Percentiles rank a stretch among this genome's conserved stretches.
These are phyloP conservation scores for Naematelia encephala DNA, from an alignment of 768 basidiomycete genomes.

Conservation along the genomic window DNA sequence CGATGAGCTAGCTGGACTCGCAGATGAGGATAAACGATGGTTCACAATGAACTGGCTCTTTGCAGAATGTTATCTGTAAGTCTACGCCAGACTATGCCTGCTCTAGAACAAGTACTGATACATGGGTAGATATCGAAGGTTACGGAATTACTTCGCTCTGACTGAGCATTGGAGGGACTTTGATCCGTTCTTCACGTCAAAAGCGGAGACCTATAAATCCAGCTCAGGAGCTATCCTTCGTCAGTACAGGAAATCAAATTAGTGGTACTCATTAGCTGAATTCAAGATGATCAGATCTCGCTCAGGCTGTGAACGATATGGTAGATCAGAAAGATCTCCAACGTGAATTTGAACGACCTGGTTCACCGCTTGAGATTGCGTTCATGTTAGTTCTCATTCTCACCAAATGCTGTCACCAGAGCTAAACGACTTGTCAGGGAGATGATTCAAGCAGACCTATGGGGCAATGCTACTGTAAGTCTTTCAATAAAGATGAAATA, in stretches of 20 bases:
- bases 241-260: no score
- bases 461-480: constrained; percentile 89
- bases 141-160: constrained; percentile 68
- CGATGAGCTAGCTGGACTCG: constrained; percentile 59
- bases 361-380: constrained; percentile 45
- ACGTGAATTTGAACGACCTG: constrained; percentile 22
- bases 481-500: not conserved
- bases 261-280: no score
- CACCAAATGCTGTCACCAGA: not conserved
- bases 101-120: not conserved
- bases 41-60: constrained; percentile 93
- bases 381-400: constrained; percentile 38
- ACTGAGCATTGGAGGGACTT: constrained; percentile 68
- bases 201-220: constrained; percentile 73
- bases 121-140: constrained; percentile 69
- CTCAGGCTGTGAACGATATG: constrained; percentile 40
- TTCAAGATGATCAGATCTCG: constrained; percentile 33
- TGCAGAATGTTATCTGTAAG: constrained; percentile 67
- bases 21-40: constrained; percentile 62
- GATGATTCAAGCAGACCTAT: constrained; percentile 54
- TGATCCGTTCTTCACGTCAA: constrained; percentile 81
- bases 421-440: constrained; percentile 24
- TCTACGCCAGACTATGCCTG: constrained; percentile 1
- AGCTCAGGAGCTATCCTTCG: constrained; percentile 74
- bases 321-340: constrained; percentile 33